Percentiles rank a stretch among this genome's conserved stretches.
These are phyloP conservation scores for Thelonectria discophora DNA, from an alignment of 2,329 filamentous ascomycete genomes.

Conservation along the genomic window DNA sequence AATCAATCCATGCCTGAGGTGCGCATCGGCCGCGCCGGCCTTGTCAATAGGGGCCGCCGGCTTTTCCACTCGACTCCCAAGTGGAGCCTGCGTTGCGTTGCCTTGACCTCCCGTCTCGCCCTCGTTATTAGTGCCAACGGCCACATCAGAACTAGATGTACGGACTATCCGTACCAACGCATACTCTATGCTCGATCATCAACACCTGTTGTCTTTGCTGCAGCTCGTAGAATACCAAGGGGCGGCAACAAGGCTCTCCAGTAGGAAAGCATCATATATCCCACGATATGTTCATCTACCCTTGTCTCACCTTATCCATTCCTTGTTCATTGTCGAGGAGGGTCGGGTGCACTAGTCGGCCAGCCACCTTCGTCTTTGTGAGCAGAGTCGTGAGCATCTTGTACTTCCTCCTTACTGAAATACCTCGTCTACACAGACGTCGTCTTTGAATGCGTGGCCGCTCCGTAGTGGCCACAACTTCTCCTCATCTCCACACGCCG, in stretches of 20 bases:
- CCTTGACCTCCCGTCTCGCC: slow-evolving; percentile 13
- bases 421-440: background rate
- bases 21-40: background rate
- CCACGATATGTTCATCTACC: background rate
- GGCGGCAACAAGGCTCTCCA: background rate
- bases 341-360: background rate
- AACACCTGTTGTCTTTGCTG: background rate
- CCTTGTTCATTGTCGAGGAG: slow-evolving; percentile 1
- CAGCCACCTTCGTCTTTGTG: slow-evolving; percentile 3
- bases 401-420: background rate
- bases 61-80: slow-evolving; percentile 7
- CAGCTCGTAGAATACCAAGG: background rate
- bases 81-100: slow-evolving; percentile 14
- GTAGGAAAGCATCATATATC: background rate
- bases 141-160: background rate
- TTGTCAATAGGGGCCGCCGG: background rate
- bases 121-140: background rate
- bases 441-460: slow-evolving; percentile 15
- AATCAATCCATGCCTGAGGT: background rate
- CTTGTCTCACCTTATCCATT: slow-evolving; percentile 13
- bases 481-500: background rate
- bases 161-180: no score
- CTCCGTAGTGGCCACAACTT: slow-evolving; percentile 10
- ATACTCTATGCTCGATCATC: background rate
- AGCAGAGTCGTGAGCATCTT: slow-evolving; percentile 4